These are phyloP conservation scores for Syzygium syzygioides DNA, from an alignment of 441 rosid species.

Conservation along the genomic window DNA sequence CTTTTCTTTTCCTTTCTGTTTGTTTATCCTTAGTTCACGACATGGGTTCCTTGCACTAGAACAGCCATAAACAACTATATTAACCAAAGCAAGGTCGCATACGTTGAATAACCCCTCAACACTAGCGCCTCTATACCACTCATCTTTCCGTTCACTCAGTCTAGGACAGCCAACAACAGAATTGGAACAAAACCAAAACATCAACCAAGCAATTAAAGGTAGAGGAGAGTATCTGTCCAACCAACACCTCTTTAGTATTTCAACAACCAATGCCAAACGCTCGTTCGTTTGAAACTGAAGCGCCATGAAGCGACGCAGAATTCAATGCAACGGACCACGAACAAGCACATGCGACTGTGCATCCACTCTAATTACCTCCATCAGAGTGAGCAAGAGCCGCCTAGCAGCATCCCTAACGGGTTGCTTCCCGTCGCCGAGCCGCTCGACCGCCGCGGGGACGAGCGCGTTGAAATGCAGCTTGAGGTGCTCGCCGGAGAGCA, in stretches of 20 bases:
- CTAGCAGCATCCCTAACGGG: constrained; percentile 97
- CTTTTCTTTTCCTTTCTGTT: neutral
- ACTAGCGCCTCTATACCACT: neutral
- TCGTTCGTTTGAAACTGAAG: neutral
- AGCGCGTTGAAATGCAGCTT: constrained; percentile 95
- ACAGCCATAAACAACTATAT: neutral
- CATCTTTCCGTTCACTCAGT: neutral
- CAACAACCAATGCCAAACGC: neutral
- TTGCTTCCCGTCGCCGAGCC: constrained; percentile 88
- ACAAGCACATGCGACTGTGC: neutral
- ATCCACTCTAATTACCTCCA: constrained; percentile 59
- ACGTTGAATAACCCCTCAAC: neutral
- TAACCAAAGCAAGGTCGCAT: neutral
- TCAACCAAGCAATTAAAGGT: neutral
- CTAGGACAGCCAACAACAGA: neutral
- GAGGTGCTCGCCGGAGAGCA: constrained; percentile 88
- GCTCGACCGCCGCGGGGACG: constrained; percentile 92
- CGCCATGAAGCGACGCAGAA: neutral
- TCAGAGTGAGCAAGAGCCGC: constrained; percentile 83
- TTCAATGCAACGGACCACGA: neutral
- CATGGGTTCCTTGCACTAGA: neutral
- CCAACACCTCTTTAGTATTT: neutral
- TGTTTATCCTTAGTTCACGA: neutral
- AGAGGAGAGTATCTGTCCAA: neutral
- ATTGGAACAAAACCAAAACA: neutral